A percentile compares a stretch with the other conserved stretches of the same genome.
These are phyloP conservation scores for Aspergillaceae sp. DNA, from an alignment of 2,329 filamentous ascomycete genomes.

Conservation along the genomic window DNA sequence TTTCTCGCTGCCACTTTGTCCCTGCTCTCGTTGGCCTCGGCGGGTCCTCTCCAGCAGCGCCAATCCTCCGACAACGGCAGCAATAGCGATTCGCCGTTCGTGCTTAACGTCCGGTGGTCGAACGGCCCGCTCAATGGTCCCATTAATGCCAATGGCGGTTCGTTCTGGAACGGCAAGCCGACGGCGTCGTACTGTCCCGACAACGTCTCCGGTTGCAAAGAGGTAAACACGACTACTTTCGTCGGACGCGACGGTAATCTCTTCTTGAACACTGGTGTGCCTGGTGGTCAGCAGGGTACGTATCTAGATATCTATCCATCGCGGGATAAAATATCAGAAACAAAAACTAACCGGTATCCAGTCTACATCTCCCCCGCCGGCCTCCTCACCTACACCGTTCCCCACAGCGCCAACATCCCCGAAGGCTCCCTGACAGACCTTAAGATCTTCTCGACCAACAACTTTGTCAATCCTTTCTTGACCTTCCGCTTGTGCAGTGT, in stretches of 20 bases:
- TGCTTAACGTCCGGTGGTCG: slow-evolving; percentile 6
- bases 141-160: slow-evolving; percentile 1
- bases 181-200: slow-evolving; percentile 2
- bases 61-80: neutral
- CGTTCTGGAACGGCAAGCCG: slow-evolving; percentile 3
- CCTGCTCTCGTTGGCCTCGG: neutral
- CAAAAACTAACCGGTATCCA: neutral
- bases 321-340: neutral
- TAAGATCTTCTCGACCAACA: neutral
- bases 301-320: neutral
- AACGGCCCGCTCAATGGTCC: slow-evolving; percentile 2
- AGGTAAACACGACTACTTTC: slow-evolving; percentile 2
- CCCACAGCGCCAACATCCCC: slow-evolving; percentile 3
- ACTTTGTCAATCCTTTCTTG: slow-evolving; percentile 4
- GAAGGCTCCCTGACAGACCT: slow-evolving; percentile 1
- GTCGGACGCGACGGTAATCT: neutral
- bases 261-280: slow-evolving; percentile 3
- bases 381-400: slow-evolving; percentile 2
- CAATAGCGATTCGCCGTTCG: slow-evolving; percentile 1
- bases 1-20: neutral
- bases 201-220: neutral
- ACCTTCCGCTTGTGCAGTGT: slow-evolving; percentile 1
- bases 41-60: neutral
- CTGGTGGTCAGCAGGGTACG: slow-evolving; percentile 4
- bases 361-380: slow-evolving; percentile 4